Evolutionary conservation across 192 early-diverging fungal genomes (phyloP).

Genomic region (Piromyces finnis): DNA sequence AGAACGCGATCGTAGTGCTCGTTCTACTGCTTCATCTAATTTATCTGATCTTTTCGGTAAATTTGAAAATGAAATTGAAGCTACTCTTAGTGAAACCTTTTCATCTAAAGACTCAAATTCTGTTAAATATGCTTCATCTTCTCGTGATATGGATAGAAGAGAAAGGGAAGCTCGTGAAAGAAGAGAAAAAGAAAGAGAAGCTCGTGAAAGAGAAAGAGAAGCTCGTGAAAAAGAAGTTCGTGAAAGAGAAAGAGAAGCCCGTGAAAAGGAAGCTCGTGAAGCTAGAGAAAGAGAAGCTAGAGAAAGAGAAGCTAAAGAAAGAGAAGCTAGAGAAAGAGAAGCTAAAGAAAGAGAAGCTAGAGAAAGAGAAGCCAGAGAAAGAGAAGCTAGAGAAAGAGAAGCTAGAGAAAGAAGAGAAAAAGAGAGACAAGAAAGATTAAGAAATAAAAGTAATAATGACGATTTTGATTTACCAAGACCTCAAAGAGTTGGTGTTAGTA

Average conservation of each 20-base stretch:
- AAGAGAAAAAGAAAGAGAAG: background rate
- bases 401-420: background rate
- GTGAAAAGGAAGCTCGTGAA: background rate
- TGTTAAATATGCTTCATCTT: background rate
- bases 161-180: background rate
- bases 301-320: background rate
- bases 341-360: background rate
- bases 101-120: background rate
- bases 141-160: background rate
- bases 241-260: background rate
- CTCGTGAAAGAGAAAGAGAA: background rate
- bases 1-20: background rate
- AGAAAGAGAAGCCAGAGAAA: background rate
- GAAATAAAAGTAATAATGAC: background rate
- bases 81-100: background rate
- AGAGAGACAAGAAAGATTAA: background rate
- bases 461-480: background rate
- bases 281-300: background rate
- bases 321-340: background rate
- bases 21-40: background rate
- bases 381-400: background rate
- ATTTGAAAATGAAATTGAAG: background rate
- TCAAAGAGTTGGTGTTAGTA: background rate
- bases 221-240: background rate
- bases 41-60: background rate